phyloP scores from a whole-genome alignment of 805 yeast species.

The Yamadazyma ubonensis region DNA sequence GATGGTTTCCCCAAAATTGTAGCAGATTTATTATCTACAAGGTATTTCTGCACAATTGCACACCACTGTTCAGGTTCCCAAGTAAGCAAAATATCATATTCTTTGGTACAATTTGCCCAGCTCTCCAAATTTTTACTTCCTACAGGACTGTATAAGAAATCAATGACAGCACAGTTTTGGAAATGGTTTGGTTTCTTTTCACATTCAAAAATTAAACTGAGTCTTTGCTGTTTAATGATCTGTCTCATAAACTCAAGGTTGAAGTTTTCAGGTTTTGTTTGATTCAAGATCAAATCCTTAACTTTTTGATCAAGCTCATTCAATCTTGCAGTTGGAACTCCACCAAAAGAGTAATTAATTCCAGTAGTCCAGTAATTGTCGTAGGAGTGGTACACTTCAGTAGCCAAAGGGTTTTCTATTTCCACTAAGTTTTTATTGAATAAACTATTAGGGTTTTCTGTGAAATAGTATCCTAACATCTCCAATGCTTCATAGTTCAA shows the following conservation, averaged over 20 bases:
- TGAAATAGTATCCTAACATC: constrained; percentile 67
- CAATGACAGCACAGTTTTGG: constrained; percentile 67
- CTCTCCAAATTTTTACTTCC: constrained; percentile 57
- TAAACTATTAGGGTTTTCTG: constrained; percentile 75
- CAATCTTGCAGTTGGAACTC: constrained; percentile 72
- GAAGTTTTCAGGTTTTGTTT: constrained; percentile 47
- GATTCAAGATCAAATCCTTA: constrained; percentile 51
- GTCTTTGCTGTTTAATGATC: constrained; percentile 61
- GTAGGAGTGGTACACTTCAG: constrained; percentile 64
- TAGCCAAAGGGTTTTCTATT: constrained; percentile 76
- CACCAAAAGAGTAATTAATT: constrained; percentile 56
- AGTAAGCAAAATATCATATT: constrained; percentile 52
- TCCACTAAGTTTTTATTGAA: constrained; percentile 74
- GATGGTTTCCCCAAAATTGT: constrained; percentile 76
- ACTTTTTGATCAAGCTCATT: constrained; percentile 53
- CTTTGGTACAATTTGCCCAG: constrained; percentile 56
- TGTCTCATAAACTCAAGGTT: constrained; percentile 68
- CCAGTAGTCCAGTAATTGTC: constrained; percentile 70
- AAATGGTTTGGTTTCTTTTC: constrained; percentile 64
- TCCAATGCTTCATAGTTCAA: constrained; percentile 67
- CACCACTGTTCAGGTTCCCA: constrained; percentile 78
- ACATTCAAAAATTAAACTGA: constrained; percentile 57
- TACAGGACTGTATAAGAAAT: constrained; percentile 73
- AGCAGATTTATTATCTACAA: constrained; percentile 62
- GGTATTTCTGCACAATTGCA: constrained; percentile 46